Base-by-base conservation (phyloP, 331 rosid genomes). In the Pyracantha coccinea region DNA sequence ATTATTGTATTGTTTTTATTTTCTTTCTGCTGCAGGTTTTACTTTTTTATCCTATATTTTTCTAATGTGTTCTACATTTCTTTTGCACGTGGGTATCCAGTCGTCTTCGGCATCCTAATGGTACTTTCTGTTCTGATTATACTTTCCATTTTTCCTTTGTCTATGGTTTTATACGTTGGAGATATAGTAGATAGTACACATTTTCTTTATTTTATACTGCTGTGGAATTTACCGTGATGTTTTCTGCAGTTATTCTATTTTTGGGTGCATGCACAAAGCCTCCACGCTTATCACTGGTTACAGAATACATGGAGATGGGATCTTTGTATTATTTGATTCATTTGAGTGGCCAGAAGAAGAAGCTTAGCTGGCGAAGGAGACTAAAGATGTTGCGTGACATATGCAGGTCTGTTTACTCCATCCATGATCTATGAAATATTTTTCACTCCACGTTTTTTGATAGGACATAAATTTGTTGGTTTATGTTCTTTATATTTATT, bases 31-130 rank as follows among this genome's bases (percentile, higher is more conserved):
- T 73, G 21, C 31, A 31, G 17, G 72, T 57, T 80, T 58, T 67
- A n/a, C 79, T 81, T 63, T 38, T 70, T 6, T 75, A 21, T 38
- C 20, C 10, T 28, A 4, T 20, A 13, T 17, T 78, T 61, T 79
- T 79, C 96, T 90, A 80, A 92, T 78, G 19, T 38, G 69, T 68
- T 77, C 66, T 78, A 78, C 77, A 32, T 21, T 67, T 7, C 75
- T 75, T 44, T 29, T 69, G 13, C 69, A 73, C 58, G 35, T 78
- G 78, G 79, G 70, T 72, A 33, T 86, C 75, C 85, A 95, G 97
- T 84, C 97, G 97, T 75, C 97, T 95, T 76, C 93, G 97, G 77
- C 99, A 95, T 88, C 99, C 99, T 65, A 92, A 92, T 83, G 99
- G 99, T 95, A 92, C 72, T 71, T 59, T 58, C 79, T 74, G 57